Base-by-base conservation (phyloP, 169 alveolate genomes). In the Eimeria brunetti region DNA sequence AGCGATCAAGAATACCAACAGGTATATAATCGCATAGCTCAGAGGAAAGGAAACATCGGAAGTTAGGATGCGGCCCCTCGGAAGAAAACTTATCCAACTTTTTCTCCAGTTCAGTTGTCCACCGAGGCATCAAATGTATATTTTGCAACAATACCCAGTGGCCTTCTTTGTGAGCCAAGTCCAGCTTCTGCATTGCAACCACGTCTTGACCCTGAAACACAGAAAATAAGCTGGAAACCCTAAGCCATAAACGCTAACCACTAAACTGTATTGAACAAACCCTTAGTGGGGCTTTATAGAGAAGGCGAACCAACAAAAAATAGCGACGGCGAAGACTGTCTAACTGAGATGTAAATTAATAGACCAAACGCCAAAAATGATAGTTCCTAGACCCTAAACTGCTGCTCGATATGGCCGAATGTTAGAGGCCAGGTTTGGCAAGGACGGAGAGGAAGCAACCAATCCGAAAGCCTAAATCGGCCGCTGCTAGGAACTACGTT, bases 11-110 rank as follows among this genome's bases (percentile, higher is more conserved):
- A 78, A 99, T 98, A 89, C 99, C 99, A 75, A 98, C 98, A 20
- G 99, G 99, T 67, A 99, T 98, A 91, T 98, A 98, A 81, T 97
- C 96, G 73, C 99, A 97, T 22, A 99, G 99, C 84, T 98, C 99
- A 22, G 99, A 99, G 4, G 99, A 98, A 81, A 99, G 97, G 98
- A 97, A 98, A 58, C 99, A 98, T 85, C 99, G 98, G 98, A 99
- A 99, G 95, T 98, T 98, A 41, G 99, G 99, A 95, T 99, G 99
- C 38, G 99, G 98, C 30, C 99, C 99, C 97, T 99, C 99, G 64
- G 97, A 97, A 16, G 99, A 98, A 80, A 98, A 98, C 89, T 96
- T 97, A 96, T 99, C 99, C 78, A 99, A 97, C 95, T 98, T 97
- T 94, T 97, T 97, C 97, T 99, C 99, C 41, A 98, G 97, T 88